Conservation (phyloP, 176 grass and related monocot species). For the Aegilops speltoides region DNA sequence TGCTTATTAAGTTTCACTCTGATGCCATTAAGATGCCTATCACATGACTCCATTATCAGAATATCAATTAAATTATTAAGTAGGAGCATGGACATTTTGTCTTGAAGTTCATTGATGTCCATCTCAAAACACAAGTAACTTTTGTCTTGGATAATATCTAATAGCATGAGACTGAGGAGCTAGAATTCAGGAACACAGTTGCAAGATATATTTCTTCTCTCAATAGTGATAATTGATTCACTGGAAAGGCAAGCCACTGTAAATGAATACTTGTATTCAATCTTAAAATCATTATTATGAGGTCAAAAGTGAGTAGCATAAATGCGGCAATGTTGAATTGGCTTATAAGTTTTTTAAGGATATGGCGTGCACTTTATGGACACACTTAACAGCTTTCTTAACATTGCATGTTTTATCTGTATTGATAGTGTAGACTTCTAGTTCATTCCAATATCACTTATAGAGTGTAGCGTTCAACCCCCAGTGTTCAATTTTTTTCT, state of each 20-base stretch:
- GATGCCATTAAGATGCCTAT: not conserved
- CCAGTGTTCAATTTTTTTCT: not conserved
- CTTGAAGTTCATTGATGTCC: conserved; percentile 9
- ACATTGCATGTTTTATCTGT: conserved; percentile 12
- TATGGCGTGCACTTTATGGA: conserved; percentile 5
- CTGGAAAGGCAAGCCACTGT: conserved; percentile 15
- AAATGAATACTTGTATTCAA: not conserved
- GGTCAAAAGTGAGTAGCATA: not conserved
- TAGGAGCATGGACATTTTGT: not conserved
- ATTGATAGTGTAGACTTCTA: not conserved
- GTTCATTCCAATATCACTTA: conserved; percentile 9
- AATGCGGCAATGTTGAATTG: not conserved
- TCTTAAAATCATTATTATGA: not conserved
- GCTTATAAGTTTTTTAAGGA: not conserved
- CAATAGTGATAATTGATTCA: not conserved
- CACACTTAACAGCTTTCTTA: not conserved
- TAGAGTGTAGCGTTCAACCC: conserved; percentile 16
- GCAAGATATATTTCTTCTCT: conserved; percentile 1
- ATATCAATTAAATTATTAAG: not conserved
- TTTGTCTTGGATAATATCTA: conserved; percentile 4
- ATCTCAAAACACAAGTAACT: not conserved
- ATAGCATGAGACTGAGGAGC: not conserved
- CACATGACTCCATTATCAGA: conserved; percentile 12
- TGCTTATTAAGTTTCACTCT: conserved; percentile 7
- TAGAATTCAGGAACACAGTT: conserved; percentile 15